phyloP scores from a whole-genome alignment of 106 monocot genomes.

The Vanilla planifolia region DNA sequence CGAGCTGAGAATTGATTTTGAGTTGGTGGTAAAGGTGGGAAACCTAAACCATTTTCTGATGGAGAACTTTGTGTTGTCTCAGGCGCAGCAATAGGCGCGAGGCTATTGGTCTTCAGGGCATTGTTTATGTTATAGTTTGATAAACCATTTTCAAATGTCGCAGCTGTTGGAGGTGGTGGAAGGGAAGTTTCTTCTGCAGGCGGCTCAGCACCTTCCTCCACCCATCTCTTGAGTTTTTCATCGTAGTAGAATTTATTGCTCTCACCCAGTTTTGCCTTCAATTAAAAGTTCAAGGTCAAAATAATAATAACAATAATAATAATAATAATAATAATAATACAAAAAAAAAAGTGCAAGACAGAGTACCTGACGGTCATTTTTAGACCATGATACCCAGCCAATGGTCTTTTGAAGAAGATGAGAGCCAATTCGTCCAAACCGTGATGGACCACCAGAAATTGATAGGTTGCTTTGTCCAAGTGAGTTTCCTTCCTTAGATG shows the following conservation, averaged over 20 bases:
- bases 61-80: conserved; percentile 25
- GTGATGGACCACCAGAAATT: conserved; percentile 39
- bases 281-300: background rate
- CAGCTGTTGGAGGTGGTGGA: conserved; percentile 65
- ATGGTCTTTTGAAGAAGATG: conserved; percentile 73
- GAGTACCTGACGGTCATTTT: conserved; percentile 65
- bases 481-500: conserved; percentile 30
- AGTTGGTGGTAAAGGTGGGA: conserved; percentile 74
- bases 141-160: conserved; percentile 46
- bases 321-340: background rate
- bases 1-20: conserved; percentile 87
- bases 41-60: conserved; percentile 35
- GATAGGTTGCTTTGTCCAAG: conserved; percentile 39
- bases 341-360: background rate
- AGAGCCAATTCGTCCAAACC: conserved; percentile 72
- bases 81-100: conserved; percentile 21
- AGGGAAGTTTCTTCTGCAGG: conserved; percentile 55
- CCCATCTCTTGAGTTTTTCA: conserved; percentile 96
- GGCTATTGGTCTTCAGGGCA: conserved; percentile 23
- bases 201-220: conserved; percentile 79
- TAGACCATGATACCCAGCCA: conserved; percentile 83
- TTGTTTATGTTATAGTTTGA: conserved; percentile 44
- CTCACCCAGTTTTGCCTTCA: conserved; percentile 89
- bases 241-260: conserved; percentile 95
- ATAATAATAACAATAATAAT: background rate